These are phyloP conservation scores for Candida glaebosa DNA, from an alignment of 805 yeast genomes.

Conservation along the genomic window DNA sequence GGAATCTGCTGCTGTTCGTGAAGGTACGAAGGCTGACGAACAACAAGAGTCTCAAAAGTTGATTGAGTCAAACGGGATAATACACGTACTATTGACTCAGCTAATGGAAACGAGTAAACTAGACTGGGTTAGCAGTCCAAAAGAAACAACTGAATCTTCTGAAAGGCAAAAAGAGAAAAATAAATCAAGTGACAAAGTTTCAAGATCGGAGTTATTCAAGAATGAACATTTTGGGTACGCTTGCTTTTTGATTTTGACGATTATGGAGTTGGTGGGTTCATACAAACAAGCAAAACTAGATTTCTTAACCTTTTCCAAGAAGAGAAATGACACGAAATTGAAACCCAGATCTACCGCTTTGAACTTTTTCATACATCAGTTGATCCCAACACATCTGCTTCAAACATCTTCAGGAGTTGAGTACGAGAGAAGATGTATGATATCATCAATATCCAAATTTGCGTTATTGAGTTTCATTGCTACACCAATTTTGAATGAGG, in stretches of 20 bases:
- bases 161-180: conserved; percentile 20
- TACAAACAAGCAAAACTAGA: conserved; percentile 81
- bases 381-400: conserved; percentile 54
- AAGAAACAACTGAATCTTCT: conserved; percentile 7
- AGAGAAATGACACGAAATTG: conserved; percentile 33
- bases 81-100: conserved; percentile 62
- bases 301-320: conserved; percentile 73
- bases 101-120: conserved; percentile 46
- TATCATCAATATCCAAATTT: conserved; percentile 60
- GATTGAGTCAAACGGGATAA: conserved; percentile 48
- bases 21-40: conserved; percentile 4
- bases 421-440: conserved; percentile 48
- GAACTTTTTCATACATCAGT: conserved; percentile 72
- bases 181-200: conserved; percentile 6
- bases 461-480: conserved; percentile 64
- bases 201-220: conserved; percentile 31
- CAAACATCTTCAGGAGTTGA: conserved; percentile 36
- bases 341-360: conserved; percentile 78
- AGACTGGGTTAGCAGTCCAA: conserved; percentile 35
- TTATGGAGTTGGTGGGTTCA: conserved; percentile 72
- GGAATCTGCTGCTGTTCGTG: conserved; percentile 12
- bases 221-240: conserved; percentile 63
- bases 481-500: conserved; percentile 49
- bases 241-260: conserved; percentile 61
- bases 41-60: conserved; percentile 6